Evolutionary conservation across 306 rosid species (phyloP).

Genomic region (Canavalia ensiformis): DNA sequence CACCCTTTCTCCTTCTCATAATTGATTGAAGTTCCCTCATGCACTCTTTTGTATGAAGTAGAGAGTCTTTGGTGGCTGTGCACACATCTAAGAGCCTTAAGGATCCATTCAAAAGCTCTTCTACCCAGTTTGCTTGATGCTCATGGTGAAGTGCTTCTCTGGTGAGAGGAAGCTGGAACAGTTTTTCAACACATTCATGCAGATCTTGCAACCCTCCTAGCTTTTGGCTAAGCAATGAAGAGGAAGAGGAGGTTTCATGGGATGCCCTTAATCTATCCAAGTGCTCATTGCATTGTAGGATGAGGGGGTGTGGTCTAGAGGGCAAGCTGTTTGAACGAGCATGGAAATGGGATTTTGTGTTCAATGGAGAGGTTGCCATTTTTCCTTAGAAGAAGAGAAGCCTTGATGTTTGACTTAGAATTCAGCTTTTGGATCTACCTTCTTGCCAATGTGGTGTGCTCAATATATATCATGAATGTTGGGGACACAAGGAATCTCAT

Average conservation of each 20-base stretch:
- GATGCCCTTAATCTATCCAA: slow-evolving; percentile 30
- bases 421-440: slow-evolving; percentile 29
- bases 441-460: slow-evolving; percentile 20
- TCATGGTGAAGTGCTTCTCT: slow-evolving; percentile 43
- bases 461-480: slow-evolving; percentile 27
- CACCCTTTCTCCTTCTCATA: slow-evolving; percentile 41
- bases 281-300: slow-evolving; percentile 46
- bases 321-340: slow-evolving; percentile 47
- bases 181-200: slow-evolving; percentile 40
- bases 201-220: slow-evolving; percentile 43
- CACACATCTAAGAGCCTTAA: slow-evolving; percentile 47
- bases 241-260: slow-evolving; percentile 41
- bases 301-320: slow-evolving; percentile 46
- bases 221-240: slow-evolving; percentile 41
- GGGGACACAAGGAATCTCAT: slow-evolving; percentile 45
- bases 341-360: slow-evolving; percentile 37
- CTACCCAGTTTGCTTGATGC: slow-evolving; percentile 22
- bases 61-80: slow-evolving; percentile 31
- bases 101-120: slow-evolving; percentile 46
- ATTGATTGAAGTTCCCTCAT: slow-evolving; percentile 44
- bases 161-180: slow-evolving; percentile 33
- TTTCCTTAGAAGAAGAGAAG: slow-evolving; percentile 10
- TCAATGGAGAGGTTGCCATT: slow-evolving; percentile 37
- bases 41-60: slow-evolving; percentile 45
- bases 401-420: neutral